Base-by-base conservation (phyloP, 106 monocot genomes). In the Allium cepa region DNA sequence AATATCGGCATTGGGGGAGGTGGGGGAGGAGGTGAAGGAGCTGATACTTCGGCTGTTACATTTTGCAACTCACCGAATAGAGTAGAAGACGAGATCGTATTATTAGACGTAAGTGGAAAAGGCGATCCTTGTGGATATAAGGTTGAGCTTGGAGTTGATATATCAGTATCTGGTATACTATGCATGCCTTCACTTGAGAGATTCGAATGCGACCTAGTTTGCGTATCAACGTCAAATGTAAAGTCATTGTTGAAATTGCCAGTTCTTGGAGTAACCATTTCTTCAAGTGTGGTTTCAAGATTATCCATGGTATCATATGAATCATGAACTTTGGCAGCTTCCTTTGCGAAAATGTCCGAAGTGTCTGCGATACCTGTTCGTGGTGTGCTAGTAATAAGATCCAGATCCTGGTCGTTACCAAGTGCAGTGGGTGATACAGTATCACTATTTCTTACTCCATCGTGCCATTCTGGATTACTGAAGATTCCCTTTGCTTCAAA, bases 401-500 rank as follows among this genome's bases (percentile, higher is more conserved):
- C 62, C 18, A 62, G 4, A 62, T 62, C 26, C 46, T 11, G 28
- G 10, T 62, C 62, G 3, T 36, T 36, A 36, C 3, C 36, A 36
- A 36, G 36, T 36, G 36, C 36, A 36, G 36, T 36, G 36, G 36
- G 36, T 36, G 36, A 36, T 36, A 5, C 4, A 45, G 74, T 14
- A 74, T 84, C 85, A 64, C n/a, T 65, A 66, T 85, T 80, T 36
- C 61, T 72, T 50, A 61, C 68, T 49, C 69, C 82, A 66, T 88
- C 88, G 36, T 82, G 79, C 61, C 60, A 88, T 36, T 95, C 94
- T 26, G 75, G 70, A 81, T 64, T 81, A 60, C 88, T 86, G 70
- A 96, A 86, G 59, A 88, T 88, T 67, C 92, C 96, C 77, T 91
- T 88, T 70, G 91, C 91, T 74, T 96, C 96, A 78, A 88, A 96